Evolutionary conservation across 805 yeast species (phyloP), one percentile per base, ranked within the genome.

Genomic region (Candida manassasensis): DNA sequence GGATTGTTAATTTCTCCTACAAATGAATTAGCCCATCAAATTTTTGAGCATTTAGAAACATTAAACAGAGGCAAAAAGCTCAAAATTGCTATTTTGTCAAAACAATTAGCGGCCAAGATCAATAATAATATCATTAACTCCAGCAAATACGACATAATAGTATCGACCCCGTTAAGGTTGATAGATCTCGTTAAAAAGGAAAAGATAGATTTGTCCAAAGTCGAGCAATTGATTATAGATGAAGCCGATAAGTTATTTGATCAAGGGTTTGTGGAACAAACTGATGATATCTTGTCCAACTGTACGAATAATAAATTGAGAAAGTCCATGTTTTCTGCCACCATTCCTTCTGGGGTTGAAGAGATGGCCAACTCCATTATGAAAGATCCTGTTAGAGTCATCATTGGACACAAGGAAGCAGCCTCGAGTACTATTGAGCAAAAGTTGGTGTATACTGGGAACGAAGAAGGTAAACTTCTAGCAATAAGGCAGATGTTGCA

Each of bases 171-270:
- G 3, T 68, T 87, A 47, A 71, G 97, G 49, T 72, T 93, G 39
- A 82, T 90, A 26, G 95, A 88, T 48, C 69, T 85, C 21, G 75
- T 88, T 14, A 76, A 79, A 38, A 68, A 67, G 34, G 84, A 74
- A 26, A 66, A 73, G 8, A 55, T 85, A 15, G 79, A 77, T 44
- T 69, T 90, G 27, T 60, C 77, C 4, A 61, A 64, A 17, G 86
- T 90, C n/a, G 80, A 80, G 44, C 80, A 77, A 51, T 63, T 93
- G 32, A 75, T 93, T 14, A 78, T 93, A 47, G 99, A 93, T 68
- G 99, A 93, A 62, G 97, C 97, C 7, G 99, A 93, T 67, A 83
- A 85, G 49, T 66, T 93, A 39, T 85, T 93, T 47, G 97, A 93
- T 50, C 75, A 79, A 43, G 81, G 84, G 12, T 93, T 93, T 49